Percentiles rank a stretch among this genome's conserved stretches.
phyloP scores from a whole-genome alignment of 345 rosid genomes.

The Raphanus raphanistrum region DNA sequence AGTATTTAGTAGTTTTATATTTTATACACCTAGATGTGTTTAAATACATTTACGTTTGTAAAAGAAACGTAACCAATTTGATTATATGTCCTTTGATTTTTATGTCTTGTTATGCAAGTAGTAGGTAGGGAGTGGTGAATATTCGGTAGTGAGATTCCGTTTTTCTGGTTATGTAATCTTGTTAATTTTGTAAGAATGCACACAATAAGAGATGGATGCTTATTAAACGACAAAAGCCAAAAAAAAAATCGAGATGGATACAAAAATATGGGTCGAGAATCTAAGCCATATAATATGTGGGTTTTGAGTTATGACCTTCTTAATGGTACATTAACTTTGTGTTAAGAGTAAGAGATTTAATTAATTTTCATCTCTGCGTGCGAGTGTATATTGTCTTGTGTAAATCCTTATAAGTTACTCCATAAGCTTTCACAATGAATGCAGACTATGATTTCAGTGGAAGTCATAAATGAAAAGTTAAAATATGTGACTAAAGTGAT shows the following conservation, averaged over 20 bases:
- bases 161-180: neutral
- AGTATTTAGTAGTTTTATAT: slow-evolving; percentile 17
- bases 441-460: neutral
- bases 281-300: slow-evolving; percentile 10
- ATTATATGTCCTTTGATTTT: neutral
- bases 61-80: slow-evolving; percentile 26
- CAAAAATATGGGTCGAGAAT: slow-evolving; percentile 10
- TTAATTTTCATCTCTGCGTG: neutral
- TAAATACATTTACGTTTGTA: neutral
- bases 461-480: neutral
- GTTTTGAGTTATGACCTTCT: neutral
- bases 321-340: neutral
- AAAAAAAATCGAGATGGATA: neutral
- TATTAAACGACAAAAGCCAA: neutral
- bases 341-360: neutral
- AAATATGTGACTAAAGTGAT: neutral
- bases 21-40: slow-evolving; percentile 9
- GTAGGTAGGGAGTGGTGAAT: slow-evolving; percentile 40
- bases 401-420: no score
- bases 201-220: slow-evolving; percentile 4
- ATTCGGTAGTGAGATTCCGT: slow-evolving; percentile 32
- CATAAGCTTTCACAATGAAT: neutral
- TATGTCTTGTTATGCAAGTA: slow-evolving; percentile 18
- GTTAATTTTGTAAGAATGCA: neutral
- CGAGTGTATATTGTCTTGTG: neutral